phyloP scores from a whole-genome alignment of 179 eudicot species.

The Amaranthus tricolor region DNA sequence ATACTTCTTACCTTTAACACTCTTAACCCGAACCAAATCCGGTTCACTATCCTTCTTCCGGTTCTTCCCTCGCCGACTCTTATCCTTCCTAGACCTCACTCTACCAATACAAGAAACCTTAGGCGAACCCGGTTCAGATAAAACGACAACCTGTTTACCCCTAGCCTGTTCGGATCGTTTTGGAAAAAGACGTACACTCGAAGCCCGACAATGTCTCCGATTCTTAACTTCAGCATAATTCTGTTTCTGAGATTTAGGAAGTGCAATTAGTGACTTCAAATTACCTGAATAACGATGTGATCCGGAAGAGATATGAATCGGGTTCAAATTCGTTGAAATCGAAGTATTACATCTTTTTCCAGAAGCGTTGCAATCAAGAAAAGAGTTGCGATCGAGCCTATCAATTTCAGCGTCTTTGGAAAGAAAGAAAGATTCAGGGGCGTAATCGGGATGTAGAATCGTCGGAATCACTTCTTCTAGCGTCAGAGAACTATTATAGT shows the following conservation, averaged over 20 bases:
- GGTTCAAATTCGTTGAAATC: not conserved
- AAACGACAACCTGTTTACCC: slow-evolving; percentile 32
- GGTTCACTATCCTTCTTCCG: slow-evolving; percentile 16
- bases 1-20: slow-evolving; percentile 15
- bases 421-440: slow-evolving; percentile 81
- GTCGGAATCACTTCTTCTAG: not conserved
- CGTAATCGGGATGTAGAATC: slow-evolving; percentile 32
- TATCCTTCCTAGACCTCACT: slow-evolving; percentile 58
- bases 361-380: slow-evolving; percentile 70
- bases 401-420: slow-evolving; percentile 75
- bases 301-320: slow-evolving; percentile 10
- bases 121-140: slow-evolving; percentile 71
- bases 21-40: slow-evolving; percentile 17
- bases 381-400: slow-evolving; percentile 76
- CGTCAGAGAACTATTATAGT: slow-evolving; percentile 7
- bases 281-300: slow-evolving; percentile 42
- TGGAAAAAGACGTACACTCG: slow-evolving; percentile 50
- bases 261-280: slow-evolving; percentile 49
- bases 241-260: slow-evolving; percentile 64
- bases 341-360: slow-evolving; percentile 39
- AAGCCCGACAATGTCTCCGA: slow-evolving; percentile 34
- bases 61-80: slow-evolving; percentile 37
- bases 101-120: slow-evolving; percentile 90
- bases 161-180: slow-evolving; percentile 41
- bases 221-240: slow-evolving; percentile 40